Conservation (phyloP, 139 green algal species). For the Coelastrella sp. region DNA sequence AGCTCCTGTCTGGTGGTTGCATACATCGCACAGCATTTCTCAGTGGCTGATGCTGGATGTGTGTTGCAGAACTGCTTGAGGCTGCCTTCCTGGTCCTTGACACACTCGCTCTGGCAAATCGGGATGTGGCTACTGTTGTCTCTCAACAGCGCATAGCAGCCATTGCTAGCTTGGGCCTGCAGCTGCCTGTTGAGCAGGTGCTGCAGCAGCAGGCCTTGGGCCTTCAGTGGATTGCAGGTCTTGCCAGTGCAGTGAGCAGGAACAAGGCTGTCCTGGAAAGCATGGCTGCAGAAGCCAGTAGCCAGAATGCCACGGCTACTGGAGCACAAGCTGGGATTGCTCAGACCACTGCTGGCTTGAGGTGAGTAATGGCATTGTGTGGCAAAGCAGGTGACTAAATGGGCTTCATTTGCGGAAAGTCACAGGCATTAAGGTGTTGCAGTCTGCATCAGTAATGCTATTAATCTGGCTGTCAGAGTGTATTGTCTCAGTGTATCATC, state of each 20-base stretch:
- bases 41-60: slow-evolving; percentile 9
- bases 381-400: background rate
- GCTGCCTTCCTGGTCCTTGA: slow-evolving; percentile 35
- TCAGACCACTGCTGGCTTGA: background rate
- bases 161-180: background rate
- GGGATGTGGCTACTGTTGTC: slow-evolving; percentile 9
- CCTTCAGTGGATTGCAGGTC: slow-evolving; percentile 33
- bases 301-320: background rate
- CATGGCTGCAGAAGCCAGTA: slow-evolving; percentile 14
- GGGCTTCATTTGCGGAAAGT: too few relatives aligned
- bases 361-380: background rate
- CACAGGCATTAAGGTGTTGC: too few relatives aligned
- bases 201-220: slow-evolving; percentile 40
- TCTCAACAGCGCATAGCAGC: slow-evolving; percentile 31
- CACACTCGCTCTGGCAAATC: slow-evolving; percentile 43
- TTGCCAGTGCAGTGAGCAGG: slow-evolving; percentile 36
- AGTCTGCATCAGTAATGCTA: too few relatives aligned
- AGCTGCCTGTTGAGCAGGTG: slow-evolving; percentile 28
- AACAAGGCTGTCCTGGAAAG: slow-evolving; percentile 42
- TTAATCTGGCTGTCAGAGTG: too few relatives aligned
- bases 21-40: background rate
- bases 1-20: background rate
- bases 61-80: slow-evolving; percentile 38
- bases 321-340: background rate
- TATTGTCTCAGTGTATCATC: too few relatives aligned